Percentiles rank a stretch among this genome's conserved stretches.
These are phyloP conservation scores for Pythium phragmiticola DNA, from an alignment of 352 stramenopile species.

Conservation along the genomic window DNA sequence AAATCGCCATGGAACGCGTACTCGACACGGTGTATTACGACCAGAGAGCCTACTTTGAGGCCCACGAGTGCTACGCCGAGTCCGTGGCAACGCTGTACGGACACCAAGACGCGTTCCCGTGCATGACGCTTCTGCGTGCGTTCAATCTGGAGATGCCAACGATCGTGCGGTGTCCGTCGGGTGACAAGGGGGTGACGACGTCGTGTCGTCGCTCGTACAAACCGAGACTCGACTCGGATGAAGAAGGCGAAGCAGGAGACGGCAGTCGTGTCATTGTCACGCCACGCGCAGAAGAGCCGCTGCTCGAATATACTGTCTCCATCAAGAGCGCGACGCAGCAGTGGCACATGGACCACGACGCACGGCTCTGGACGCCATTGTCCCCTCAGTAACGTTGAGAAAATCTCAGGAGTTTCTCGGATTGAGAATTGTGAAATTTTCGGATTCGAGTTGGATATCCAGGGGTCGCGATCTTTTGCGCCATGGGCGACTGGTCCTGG, in stretches of 20 bases:
- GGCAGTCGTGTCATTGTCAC: constrained; percentile 4
- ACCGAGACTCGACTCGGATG: constrained; percentile 29
- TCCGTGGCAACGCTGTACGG: constrained; percentile 45
- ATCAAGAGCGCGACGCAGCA: constrained; percentile 40
- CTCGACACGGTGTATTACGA: constrained; percentile 71
- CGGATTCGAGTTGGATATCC: background rate
- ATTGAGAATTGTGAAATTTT: background rate
- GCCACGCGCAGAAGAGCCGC: background rate
- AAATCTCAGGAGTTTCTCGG: background rate
- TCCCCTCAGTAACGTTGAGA: background rate
- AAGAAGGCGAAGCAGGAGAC: constrained; percentile 22
- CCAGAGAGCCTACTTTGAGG: constrained; percentile 47
- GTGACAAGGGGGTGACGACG: background rate
- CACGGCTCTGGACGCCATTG: constrained; percentile 30
- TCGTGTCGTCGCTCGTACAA: constrained; percentile 23
- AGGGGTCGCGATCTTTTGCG: too few relatives aligned
- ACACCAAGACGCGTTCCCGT: constrained; percentile 25
- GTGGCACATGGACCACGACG: constrained; percentile 53
- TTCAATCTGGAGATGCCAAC: constrained; percentile 36
- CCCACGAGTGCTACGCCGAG: constrained; percentile 42
- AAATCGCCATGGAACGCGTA: constrained; percentile 55
- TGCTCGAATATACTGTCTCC: constrained; percentile 31
- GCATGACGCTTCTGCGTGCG: constrained; percentile 29
- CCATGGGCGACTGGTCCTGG: too few relatives aligned
- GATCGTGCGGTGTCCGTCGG: constrained; percentile 23